Conservation (phyloP, 179 eudicot species). For the Gypsophila paniculata region DNA sequence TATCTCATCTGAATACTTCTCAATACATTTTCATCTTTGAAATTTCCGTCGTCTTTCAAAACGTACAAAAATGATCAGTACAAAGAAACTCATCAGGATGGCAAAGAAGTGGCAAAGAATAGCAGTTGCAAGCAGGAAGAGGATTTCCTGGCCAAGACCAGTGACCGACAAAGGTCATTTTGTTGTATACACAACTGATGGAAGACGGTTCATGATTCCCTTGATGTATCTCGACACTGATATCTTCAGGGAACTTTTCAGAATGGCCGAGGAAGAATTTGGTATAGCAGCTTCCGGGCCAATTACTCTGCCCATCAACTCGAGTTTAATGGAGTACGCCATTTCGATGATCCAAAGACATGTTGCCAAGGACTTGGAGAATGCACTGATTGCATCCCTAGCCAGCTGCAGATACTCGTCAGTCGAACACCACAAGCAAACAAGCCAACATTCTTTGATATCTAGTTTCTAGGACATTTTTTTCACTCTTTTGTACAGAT, state of each 20-base stretch:
- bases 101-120: slow-evolving; percentile 17
- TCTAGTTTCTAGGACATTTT: slow-evolving; percentile 8
- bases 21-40: neutral
- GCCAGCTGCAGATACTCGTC: slow-evolving; percentile 10
- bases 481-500: neutral
- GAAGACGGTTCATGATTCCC: slow-evolving; percentile 4
- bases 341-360: slow-evolving; percentile 16
- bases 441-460: neutral
- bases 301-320: slow-evolving; percentile 14
- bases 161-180: slow-evolving; percentile 4
- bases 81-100: slow-evolving; percentile 10
- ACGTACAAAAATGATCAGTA: slow-evolving; percentile 12
- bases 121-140: slow-evolving; percentile 6
- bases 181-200: slow-evolving; percentile 11
- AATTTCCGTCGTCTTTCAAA: neutral
- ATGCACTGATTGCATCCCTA: slow-evolving; percentile 14
- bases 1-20: neutral
- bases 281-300: slow-evolving; percentile 5
- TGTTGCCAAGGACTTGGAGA: slow-evolving; percentile 15
- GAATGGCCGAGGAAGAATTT: slow-evolving; percentile 40
- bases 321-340: slow-evolving; percentile 25
- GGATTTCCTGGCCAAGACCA: slow-evolving; percentile 5
- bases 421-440: neutral
- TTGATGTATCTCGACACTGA: neutral
- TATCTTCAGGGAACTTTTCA: slow-evolving; percentile 37